Conservation (phyloP, 768 basidiomycete genomes). For the Termitomyces eurrhizus region DNA sequence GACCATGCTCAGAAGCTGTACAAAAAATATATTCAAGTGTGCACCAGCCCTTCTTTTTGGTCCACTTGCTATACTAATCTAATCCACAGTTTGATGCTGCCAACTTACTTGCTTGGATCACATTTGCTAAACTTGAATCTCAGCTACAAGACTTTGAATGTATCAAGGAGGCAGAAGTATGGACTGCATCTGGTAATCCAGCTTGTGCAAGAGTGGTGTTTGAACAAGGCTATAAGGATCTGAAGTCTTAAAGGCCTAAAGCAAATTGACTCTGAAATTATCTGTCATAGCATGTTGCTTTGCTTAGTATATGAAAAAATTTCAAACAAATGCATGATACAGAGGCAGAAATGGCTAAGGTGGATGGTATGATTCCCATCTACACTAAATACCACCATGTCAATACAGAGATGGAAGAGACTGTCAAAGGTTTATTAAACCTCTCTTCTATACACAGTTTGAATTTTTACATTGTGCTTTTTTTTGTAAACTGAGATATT, state of each 20-base stretch:
- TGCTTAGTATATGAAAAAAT: constrained; percentile 93
- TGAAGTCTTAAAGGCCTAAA: constrained; percentile 80
- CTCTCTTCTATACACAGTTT: background rate
- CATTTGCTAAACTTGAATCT: constrained; percentile 88
- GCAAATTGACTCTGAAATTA: background rate
- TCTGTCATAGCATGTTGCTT: constrained; percentile 68
- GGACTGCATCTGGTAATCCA: constrained; percentile 70
- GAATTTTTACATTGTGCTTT: background rate
- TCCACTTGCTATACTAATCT: background rate
- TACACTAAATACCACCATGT: constrained; percentile 81
- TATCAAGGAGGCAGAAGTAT: constrained; percentile 59
- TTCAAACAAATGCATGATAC: constrained; percentile 92
- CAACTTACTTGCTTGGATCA: constrained; percentile 93
- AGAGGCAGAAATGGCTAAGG: constrained; percentile 76
- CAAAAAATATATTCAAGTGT: too few species aligned
- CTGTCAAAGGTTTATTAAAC: constrained; percentile 67
- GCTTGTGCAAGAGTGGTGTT: too few species aligned
- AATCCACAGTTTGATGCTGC: constrained; percentile 71
- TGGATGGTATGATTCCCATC: constrained; percentile 91
- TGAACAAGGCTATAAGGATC: too few species aligned
- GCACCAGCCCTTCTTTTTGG: background rate
- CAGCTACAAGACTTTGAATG: constrained; percentile 85
- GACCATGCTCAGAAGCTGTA: constrained; percentile 89
- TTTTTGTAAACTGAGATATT: constrained; percentile 78
- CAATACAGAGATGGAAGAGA: constrained; percentile 80